Base-by-base conservation (phyloP, 2,329 filamentous ascomycete species). In the Ophiosphaerella narmari region DNA sequence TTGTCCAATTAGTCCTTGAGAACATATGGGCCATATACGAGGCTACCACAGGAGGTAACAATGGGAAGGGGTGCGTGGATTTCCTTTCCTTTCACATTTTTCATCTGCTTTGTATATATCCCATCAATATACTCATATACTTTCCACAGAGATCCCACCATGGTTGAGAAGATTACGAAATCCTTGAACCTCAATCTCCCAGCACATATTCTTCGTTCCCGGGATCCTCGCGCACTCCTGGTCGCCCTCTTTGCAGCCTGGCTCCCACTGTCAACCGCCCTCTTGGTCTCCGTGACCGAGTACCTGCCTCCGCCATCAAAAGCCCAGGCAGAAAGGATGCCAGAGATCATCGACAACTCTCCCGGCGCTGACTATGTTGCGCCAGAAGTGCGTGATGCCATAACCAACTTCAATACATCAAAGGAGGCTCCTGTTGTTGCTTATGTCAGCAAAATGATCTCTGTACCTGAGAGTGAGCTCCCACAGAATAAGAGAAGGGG, bases 401-500 rank as follows among this genome's bases (percentile, higher is more conserved):
- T 97, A 86, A 76, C 89, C 2, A 80, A 86, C 0, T 97, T 96
- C 68, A 89, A 89, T 65, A 84, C 84, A 3, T 81, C 80, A 0
- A 80, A 83, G 34, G 80, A 86, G 0, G 88, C 89, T 49, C 92
- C 93, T 0, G 86, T 96, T 0, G 90, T 99, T 1, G 93, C 90
- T 7, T 99, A 96, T 60, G 90, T 99, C 53, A 97, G 93, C 76
- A 99, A 99, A 72, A 97, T 99, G 91, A 90, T 97, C 1, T 94
- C 94, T 0, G 82, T 99, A 11, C 93, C 91, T 0, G 90, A 95
- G 66, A 97, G 90, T 72, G 93, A 99, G 63, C 78, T 99, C 5
- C 89, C 90, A 0, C 85, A 93, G 44, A 96, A 96, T 71, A 95
- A 88, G 72, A 82, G 90, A 39, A 82, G 85, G 13, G 73, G 76